Base-by-base conservation (phyloP, 768 basidiomycete genomes). In the Termitomyces sp. region DNA sequence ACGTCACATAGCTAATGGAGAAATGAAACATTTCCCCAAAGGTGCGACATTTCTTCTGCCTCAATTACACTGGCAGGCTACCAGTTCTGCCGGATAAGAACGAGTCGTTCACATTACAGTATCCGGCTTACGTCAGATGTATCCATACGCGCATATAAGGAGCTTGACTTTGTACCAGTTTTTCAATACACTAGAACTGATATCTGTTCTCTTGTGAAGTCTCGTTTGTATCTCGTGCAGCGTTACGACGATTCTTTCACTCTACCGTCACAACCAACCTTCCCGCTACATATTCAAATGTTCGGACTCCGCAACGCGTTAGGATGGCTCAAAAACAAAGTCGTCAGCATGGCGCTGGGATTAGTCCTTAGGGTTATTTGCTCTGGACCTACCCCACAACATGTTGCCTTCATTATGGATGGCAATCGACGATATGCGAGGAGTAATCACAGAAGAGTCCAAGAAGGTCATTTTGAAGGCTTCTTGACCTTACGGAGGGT, bases 381-480 rank as follows among this genome's bases (percentile, higher is more conserved):
- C 0, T 78, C 89, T 2, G 95, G 95, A 0, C 95, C 96, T 0
- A 80, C 95, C 8, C 97, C 97, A 0, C 72, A 77, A 46, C 97
- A 99, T 75, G 82, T 98, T 32, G 95, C 91, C 2, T 95, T 99
- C 69, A 87, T 96, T 30, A 95, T 99, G 94, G 97, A 99, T 68
- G 97, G 97, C 4, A 98, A 98, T 71, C 78, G 97, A 55, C 80
- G 97, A 12, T 96, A 91, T 68, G 95, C 97, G 1, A 79, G 92
- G 71, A 73, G 77, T 64, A 74, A 82, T 20, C 83, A 86, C 16
- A 82, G 85, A 71, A 70, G 78, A 18, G 80, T 91, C 20, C 77
- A 77, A 36, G 78, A 93, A 62, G 96, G 97, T 3, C 96, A 99
- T 70, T 75, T 78, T 5, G 87, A 89, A 48, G 97, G 97, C 0